Evolutionary conservation across 2,329 filamentous ascomycete genomes (phyloP).

Genomic region (Fusarium sulawesiense): DNA sequence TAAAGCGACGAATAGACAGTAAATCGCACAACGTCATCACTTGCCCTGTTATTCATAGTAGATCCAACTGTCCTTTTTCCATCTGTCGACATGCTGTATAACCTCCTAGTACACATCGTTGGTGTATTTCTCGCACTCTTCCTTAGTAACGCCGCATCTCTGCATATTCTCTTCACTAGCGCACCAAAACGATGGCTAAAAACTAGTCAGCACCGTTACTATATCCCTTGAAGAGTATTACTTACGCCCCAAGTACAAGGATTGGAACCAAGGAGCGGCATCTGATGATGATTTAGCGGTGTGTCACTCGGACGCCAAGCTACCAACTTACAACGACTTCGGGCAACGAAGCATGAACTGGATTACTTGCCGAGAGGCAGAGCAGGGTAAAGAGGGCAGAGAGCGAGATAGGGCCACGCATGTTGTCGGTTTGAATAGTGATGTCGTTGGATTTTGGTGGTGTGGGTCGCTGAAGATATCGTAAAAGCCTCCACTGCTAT

Average conservation of each 20-base stretch:
- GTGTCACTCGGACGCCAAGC: not conserved
- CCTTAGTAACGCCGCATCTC: not conserved
- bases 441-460: not conserved
- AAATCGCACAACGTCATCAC: fast-evolving
- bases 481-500: not conserved
- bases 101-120: not conserved
- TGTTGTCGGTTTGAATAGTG: not conserved
- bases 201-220: too few relatives aligned
- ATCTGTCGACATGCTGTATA: not conserved
- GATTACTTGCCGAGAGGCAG: not conserved
- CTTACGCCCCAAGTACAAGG: slow-evolving; percentile 12
- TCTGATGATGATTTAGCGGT: not conserved
- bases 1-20: fast-evolving
- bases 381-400: not conserved
- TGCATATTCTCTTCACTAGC: slow-evolving; percentile 8
- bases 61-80: not conserved
- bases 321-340: not conserved
- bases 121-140: slow-evolving; percentile 7
- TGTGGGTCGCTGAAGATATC: not conserved
- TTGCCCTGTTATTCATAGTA: fast-evolving
- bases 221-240: fast-evolving
- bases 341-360: not conserved
- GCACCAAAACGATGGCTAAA: slow-evolving; percentile 1
- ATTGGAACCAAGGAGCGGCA: not conserved
- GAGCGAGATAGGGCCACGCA: not conserved